Evolutionary conservation across 441 rosid genomes (phyloP).

Genomic region (Syzygium malaccense): DNA sequence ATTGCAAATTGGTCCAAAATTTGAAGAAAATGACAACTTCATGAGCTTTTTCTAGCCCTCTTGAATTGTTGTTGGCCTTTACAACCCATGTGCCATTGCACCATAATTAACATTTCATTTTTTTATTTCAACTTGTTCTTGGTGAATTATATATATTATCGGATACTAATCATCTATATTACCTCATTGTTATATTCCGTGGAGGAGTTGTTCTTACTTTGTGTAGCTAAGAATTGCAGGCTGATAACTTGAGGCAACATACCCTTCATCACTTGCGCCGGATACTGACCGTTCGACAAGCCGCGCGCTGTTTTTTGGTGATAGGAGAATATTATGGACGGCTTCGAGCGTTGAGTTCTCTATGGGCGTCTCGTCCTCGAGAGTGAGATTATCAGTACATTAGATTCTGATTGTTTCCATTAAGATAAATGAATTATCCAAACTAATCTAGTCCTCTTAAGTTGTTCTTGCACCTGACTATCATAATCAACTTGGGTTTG

Average conservation of each 20-base stretch:
- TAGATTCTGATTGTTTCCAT: not conserved
- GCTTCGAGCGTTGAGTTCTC: slow-evolving; percentile 60
- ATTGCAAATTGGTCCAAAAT: slow-evolving; percentile 26
- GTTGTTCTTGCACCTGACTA: not conserved
- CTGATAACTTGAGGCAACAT: slow-evolving; percentile 74
- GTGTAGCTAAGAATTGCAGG: slow-evolving; percentile 21
- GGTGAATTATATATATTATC: not conserved
- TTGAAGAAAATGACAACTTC: slow-evolving; percentile 20
- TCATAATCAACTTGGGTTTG: not conserved
- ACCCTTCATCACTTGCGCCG: slow-evolving; percentile 55
- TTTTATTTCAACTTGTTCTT: not conserved
- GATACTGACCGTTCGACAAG: slow-evolving; percentile 58
- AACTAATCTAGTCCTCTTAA: not conserved
- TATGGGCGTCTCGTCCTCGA: slow-evolving; percentile 65
- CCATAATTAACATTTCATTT: not conserved
- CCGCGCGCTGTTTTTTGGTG: slow-evolving; percentile 54
- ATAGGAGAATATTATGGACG: slow-evolving; percentile 65
- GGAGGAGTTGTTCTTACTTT: not conserved
- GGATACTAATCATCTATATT: not conserved
- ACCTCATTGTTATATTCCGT: not conserved
- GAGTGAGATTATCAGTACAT: slow-evolving; percentile 30
- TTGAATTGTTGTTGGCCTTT: slow-evolving; percentile 17
- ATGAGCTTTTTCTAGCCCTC: slow-evolving; percentile 17
- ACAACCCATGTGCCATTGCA: slow-evolving; percentile 4
- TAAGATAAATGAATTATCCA: not conserved